Evolutionary conservation across 1,284 basidiomycete species (phyloP).

Genomic region (Psilocybe mexicana): DNA sequence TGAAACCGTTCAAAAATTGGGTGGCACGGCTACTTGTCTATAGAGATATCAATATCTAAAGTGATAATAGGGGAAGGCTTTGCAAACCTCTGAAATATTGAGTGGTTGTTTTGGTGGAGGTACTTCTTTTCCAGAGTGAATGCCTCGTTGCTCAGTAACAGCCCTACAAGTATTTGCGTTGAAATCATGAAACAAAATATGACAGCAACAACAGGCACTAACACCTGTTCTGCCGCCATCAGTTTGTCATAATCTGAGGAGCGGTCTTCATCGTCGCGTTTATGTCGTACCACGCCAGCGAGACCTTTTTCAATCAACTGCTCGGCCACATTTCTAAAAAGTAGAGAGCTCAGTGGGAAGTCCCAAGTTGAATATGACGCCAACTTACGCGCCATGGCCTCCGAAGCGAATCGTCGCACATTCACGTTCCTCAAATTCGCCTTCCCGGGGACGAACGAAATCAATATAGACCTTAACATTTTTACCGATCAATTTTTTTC

Average conservation of each 20-base stretch:
- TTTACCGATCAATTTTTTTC: slow-evolving; percentile 91
- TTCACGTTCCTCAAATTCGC: slow-evolving; percentile 91
- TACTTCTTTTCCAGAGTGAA: slow-evolving; percentile 93
- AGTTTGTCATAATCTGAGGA: slow-evolving; percentile 94
- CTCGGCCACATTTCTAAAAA: slow-evolving; percentile 81
- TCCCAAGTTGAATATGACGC: background rate
- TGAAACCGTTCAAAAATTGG: slow-evolving; percentile 90
- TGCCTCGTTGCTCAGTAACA: slow-evolving; percentile 75
- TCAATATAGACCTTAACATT: slow-evolving; percentile 83
- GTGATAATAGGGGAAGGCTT: background rate
- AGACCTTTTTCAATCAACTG: slow-evolving; percentile 93
- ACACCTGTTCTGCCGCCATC: slow-evolving; percentile 92
- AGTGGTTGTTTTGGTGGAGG: slow-evolving; percentile 68
- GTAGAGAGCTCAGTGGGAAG: background rate
- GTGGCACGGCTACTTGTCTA: slow-evolving; percentile 75
- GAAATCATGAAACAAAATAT: background rate
- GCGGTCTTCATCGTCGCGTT: slow-evolving; percentile 92
- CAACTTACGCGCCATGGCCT: slow-evolving; percentile 66
- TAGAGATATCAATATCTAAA: slow-evolving; percentile 13
- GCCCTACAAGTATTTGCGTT: slow-evolving; percentile 51
- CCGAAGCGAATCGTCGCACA: slow-evolving; percentile 88
- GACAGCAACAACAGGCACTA: slow-evolving; percentile 30
- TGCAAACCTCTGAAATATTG: slow-evolving; percentile 84
- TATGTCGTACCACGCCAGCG: slow-evolving; percentile 88
- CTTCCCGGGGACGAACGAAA: slow-evolving; percentile 90